Percentiles rank a stretch among this genome's conserved stretches.
Evolutionary conservation across 176 grass and related monocot genomes (phyloP).

Genomic region (Elymus sibiricus): DNA sequence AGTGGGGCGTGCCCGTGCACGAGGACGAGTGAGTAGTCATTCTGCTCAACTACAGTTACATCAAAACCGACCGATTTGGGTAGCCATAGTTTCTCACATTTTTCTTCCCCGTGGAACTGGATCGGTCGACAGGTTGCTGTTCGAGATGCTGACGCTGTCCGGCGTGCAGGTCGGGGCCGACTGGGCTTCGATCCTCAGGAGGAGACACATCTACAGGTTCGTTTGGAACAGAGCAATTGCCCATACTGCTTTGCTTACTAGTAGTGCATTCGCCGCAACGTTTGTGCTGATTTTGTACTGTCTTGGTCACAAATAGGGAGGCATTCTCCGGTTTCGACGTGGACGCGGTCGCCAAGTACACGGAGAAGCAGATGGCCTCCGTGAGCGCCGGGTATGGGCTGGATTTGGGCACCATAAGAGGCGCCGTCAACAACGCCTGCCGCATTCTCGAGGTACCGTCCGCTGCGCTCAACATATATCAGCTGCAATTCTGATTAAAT

Average conservation of each 20-base stretch:
- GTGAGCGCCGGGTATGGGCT: conserved; percentile 58
- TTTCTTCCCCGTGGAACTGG: neutral
- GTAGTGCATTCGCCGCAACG: neutral
- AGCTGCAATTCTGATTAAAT: no score
- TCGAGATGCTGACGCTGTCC: conserved; percentile 81
- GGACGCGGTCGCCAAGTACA: conserved; percentile 68
- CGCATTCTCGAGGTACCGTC: conserved; percentile 74
- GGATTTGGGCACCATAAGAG: conserved; percentile 73
- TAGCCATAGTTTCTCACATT: neutral
- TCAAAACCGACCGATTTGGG: neutral
- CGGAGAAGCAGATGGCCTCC: conserved; percentile 71
- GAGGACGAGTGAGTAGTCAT: conserved; percentile 56
- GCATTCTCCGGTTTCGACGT: conserved; percentile 85
- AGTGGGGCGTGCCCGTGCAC: conserved; percentile 89
- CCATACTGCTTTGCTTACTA: neutral
- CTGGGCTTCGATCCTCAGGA: conserved; percentile 90
- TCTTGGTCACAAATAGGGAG: conserved; percentile 40
- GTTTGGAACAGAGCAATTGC: neutral
- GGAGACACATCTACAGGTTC: conserved; percentile 78
- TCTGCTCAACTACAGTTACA: neutral
- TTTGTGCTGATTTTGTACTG: conserved; percentile 24
- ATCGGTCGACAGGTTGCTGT: conserved; percentile 55
- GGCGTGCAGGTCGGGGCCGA: conserved; percentile 89
- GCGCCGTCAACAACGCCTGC: conserved; percentile 73
- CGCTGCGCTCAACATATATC: neutral